Percentiles rank a stretch among this genome's conserved stretches.
Conservation (phyloP, 257 asterid genomes). For the Haberlea rhodopensis region DNA sequence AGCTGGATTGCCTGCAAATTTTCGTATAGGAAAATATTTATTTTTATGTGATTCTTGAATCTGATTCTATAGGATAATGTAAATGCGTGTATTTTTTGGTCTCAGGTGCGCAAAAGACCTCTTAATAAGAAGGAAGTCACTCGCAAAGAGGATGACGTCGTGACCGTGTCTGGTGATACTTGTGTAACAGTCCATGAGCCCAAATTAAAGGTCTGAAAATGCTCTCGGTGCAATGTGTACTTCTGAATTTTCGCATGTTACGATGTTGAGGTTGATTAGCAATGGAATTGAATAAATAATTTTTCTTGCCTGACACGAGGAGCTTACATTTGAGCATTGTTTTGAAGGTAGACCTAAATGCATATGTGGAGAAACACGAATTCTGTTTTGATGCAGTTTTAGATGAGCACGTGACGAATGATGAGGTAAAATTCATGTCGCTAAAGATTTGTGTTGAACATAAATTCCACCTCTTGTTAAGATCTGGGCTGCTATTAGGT, state of each 20-base stretch:
- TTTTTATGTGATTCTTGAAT: slow-evolving; percentile 17
- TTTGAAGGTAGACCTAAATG: slow-evolving; percentile 92
- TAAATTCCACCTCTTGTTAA: too few species aligned
- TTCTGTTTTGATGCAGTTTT: slow-evolving; percentile 97
- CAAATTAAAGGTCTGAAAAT: slow-evolving; percentile 70
- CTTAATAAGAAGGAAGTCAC: slow-evolving; percentile 85
- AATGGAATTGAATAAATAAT: slow-evolving; percentile 3
- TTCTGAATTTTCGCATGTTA: slow-evolving; percentile 2
- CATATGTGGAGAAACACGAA: slow-evolving; percentile 94
- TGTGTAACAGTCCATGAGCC: slow-evolving; percentile 85
- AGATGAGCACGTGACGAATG: slow-evolving; percentile 83
- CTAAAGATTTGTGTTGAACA: background rate
- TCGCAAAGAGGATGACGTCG: slow-evolving; percentile 91
- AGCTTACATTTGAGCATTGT: slow-evolving; percentile 34
- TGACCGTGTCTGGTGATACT: slow-evolving; percentile 68
- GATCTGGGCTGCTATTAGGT: too few species aligned
- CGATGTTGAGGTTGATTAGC: slow-evolving; percentile 7
- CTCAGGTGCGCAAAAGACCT: slow-evolving; percentile 96
- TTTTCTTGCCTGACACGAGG: slow-evolving; percentile 12
- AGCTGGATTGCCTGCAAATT: slow-evolving; percentile 22
- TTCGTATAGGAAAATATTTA: background rate
- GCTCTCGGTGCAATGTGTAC: slow-evolving; percentile 13
- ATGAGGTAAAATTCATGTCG: slow-evolving; percentile 59
- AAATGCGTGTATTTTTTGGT: slow-evolving; percentile 13
- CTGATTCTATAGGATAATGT: slow-evolving; percentile 18